Conservation (phyloP, 768 basidiomycete genomes). For the Collybia nuda region DNA sequence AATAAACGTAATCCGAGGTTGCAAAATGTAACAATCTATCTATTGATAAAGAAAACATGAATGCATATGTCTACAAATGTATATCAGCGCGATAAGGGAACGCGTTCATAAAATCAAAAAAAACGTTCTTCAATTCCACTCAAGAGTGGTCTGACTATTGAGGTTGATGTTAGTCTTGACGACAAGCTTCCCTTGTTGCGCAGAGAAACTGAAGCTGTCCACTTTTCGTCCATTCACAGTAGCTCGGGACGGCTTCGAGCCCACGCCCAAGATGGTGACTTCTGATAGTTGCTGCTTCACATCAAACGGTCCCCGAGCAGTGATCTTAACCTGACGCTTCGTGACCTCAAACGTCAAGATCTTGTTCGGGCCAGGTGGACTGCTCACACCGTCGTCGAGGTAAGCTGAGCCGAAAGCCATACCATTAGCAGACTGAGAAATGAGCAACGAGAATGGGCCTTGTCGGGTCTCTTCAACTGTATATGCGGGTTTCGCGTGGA, state of each 20-base stretch:
- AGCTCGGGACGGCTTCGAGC: slow-evolving; percentile 36
- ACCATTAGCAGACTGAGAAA: slow-evolving; percentile 48
- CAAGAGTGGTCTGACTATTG: slow-evolving; percentile 29
- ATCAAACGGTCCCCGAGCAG: slow-evolving; percentile 36
- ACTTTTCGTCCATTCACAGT: slow-evolving; percentile 33
- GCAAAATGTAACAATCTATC: background rate
- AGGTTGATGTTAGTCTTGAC: slow-evolving; percentile 37
- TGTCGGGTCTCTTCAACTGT: slow-evolving; percentile 66
- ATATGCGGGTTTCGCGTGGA: slow-evolving; percentile 63
- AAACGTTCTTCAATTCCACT: slow-evolving; percentile 19
- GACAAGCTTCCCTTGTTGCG: slow-evolving; percentile 39
- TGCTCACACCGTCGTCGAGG: slow-evolving; percentile 68
- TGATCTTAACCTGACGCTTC: slow-evolving; percentile 34
- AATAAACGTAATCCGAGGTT: too few relatives aligned
- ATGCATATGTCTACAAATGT: background rate
- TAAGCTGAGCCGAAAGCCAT: slow-evolving; percentile 60
- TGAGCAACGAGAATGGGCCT: slow-evolving; percentile 61
- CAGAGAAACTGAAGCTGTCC: slow-evolving; percentile 38
- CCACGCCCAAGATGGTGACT: slow-evolving; percentile 60
- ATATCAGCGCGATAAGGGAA: too few relatives aligned
- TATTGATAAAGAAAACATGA: background rate
- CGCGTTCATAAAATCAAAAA: background rate
- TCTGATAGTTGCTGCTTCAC: slow-evolving; percentile 47
- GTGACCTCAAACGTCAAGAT: slow-evolving; percentile 43
- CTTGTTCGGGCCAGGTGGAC: slow-evolving; percentile 55